These are phyloP conservation scores for Lichtheimia corymbifera DNA, from an alignment of 371 early-diverging fungal genomes.

Conservation along the genomic window DNA sequence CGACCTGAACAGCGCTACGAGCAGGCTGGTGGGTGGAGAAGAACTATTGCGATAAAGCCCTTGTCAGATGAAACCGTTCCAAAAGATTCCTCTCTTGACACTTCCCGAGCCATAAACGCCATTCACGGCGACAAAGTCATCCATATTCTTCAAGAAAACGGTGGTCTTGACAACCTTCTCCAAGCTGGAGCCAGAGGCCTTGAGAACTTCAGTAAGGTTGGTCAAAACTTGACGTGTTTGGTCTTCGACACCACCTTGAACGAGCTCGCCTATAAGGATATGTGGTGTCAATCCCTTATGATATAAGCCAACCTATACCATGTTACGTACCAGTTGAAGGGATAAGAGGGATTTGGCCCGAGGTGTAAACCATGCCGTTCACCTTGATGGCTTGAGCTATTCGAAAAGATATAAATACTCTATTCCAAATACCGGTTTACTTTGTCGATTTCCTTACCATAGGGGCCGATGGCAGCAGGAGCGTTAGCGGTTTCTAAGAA, in stretches of 20 bases:
- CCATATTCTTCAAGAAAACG: constrained; percentile 88
- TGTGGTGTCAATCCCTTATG: background rate
- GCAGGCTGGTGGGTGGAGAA: constrained; percentile 79
- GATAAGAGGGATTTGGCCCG: constrained; percentile 79
- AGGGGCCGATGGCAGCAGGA: constrained; percentile 87
- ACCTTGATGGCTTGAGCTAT: constrained; percentile 82
- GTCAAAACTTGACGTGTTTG: constrained; percentile 78
- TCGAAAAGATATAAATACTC: background rate
- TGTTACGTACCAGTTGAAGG: constrained; percentile 52
- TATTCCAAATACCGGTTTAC: background rate
- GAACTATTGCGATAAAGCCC: constrained; percentile 24
- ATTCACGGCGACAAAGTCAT: constrained; percentile 88
- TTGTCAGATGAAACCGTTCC: background rate
- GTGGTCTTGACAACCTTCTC: constrained; percentile 89
- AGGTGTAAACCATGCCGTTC: constrained; percentile 83
- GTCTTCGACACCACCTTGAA: constrained; percentile 65
- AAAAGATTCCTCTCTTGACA: background rate
- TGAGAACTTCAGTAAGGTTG: constrained; percentile 78
- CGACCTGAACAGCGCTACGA: constrained; percentile 88
- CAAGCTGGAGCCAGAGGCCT: constrained; percentile 74
- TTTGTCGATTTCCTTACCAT: constrained; percentile 52
- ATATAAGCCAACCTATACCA: background rate
- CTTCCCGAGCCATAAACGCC: constrained; percentile 72
- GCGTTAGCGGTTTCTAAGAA: constrained; percentile 59
- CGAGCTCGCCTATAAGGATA: constrained; percentile 48